phyloP scores from a whole-genome alignment of 345 rosid species.

The Microthlaspi erraticum region DNA sequence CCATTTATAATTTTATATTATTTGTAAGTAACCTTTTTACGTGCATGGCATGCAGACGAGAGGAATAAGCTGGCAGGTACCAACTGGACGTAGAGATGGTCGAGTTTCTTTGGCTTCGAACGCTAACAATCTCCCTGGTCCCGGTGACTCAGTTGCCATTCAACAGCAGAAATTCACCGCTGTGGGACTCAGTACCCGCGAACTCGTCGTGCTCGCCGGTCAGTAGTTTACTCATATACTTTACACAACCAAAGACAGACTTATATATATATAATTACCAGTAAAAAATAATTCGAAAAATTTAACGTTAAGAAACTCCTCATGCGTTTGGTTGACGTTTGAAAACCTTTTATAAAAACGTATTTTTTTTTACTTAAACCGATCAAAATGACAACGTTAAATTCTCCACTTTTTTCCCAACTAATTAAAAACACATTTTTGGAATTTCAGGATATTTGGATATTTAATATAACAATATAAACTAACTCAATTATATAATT shows the following conservation, averaged over 20 bases:
- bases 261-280: constrained; percentile 12
- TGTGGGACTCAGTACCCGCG: constrained; percentile 50
- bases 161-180: constrained; percentile 52
- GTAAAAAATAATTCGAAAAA: neutral
- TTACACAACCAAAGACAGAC: constrained; percentile 10
- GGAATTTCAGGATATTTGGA: neutral
- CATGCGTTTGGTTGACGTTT: no score
- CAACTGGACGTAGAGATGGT: constrained; percentile 60
- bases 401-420: no score
- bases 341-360: no score
- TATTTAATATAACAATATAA: neutral
- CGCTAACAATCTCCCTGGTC: constrained; percentile 46
- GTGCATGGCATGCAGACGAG: constrained; percentile 53
- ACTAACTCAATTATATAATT: neutral
- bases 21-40: constrained; percentile 12
- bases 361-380: no score
- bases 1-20: constrained; percentile 7
- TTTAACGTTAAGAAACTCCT: neutral
- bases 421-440: no score
- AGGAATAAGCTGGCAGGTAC: constrained; percentile 59
- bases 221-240: neutral
- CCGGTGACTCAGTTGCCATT: constrained; percentile 48
- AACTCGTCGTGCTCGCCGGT: constrained; percentile 61
- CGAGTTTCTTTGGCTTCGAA: constrained; percentile 50
- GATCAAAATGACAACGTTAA: no score